phyloP scores from a whole-genome alignment of 1,284 basidiomycete genomes.

The Ustilago shanxiensis region DNA sequence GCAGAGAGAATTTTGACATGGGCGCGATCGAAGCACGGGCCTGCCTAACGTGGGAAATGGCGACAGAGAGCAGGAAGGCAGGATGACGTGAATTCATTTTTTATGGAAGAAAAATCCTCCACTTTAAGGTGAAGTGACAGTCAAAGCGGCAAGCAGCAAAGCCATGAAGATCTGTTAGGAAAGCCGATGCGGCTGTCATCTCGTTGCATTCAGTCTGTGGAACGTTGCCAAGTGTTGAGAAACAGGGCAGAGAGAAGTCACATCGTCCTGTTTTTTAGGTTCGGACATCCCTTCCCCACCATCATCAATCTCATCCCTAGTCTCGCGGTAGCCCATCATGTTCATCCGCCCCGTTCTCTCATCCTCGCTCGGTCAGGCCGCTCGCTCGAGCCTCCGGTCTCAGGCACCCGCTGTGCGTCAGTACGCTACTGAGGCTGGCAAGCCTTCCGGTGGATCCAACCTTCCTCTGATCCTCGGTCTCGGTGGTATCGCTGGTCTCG shows the following conservation, averaged over 20 bases:
- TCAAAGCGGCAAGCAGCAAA: neutral
- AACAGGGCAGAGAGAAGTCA: neutral
- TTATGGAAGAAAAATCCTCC: constrained; percentile 6
- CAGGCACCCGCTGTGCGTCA: constrained; percentile 39
- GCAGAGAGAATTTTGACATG: neutral
- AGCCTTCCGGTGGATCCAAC: constrained; percentile 57
- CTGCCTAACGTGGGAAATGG: neutral
- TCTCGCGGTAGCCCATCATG: constrained; percentile 19
- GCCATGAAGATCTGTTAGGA: neutral
- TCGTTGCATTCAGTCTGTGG: neutral
- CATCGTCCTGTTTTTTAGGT: neutral
- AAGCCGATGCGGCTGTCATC: neutral
- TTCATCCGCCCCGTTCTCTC: constrained; percentile 53
- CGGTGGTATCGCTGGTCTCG: constrained; percentile 66
- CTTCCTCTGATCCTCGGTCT: constrained; percentile 60
- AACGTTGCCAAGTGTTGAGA: neutral
- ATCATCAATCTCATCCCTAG: neutral
- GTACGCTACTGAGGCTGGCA: constrained; percentile 53
- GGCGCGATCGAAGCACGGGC: constrained; percentile 9
- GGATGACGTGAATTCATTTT: constrained; percentile 24
- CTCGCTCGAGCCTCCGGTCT: constrained; percentile 48
- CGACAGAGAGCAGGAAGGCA: constrained; percentile 6
- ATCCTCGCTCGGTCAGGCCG: constrained; percentile 50
- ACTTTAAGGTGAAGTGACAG: too few relatives aligned
- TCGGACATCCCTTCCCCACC: neutral